Evolutionary conservation across 306 rosid species (phyloP), one percentile per base, ranked within the genome.

Genomic region (Vigna radiata): DNA sequence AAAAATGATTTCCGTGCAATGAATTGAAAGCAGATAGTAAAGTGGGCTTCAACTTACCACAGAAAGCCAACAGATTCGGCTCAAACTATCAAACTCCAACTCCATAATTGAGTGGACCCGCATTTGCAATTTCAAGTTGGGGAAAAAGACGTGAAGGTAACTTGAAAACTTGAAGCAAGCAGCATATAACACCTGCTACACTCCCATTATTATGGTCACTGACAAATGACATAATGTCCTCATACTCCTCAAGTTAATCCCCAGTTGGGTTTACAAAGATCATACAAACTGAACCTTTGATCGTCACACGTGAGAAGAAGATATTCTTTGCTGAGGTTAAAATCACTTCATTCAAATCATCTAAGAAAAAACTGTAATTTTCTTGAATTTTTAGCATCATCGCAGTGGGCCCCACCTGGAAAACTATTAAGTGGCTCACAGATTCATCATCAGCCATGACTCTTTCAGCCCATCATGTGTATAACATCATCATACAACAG

Each of bases 161-260:
- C 89, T 13, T 77, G 78, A 77, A 82, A 79, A 72, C 67, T 76
- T 80, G 77, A 89, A 70, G 74, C 75, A 89, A 70, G 74, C 75
- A 48, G 79, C 82, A 72, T 71, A 76, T 70, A 48, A 25, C 61
- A 86, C 85, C 88, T 77, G 84, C 86, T 73, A 75, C 87, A 21
- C 79, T 82, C 79, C 85, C 83, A 65, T 72, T 77, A 77, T 70
- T 50, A 69, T 62, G 75, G 72, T 75, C 78, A 53, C 81, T 83
- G 39, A 44, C 78, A 70, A 60, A 62, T 69, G 85, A 81, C 56
- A 78, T 67, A 60, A 83, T 62, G 18, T 68, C 58, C 75, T 75
- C 14, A 8, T 63, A 46, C 23, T 75, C 75, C 75, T 56, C 36
- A 72, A 78, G 11, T 48, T 85, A 81, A 81, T 74, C 63, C 41